Conservation (phyloP, 495 filamentous ascomycete species). For the Daldinia concentrica region DNA sequence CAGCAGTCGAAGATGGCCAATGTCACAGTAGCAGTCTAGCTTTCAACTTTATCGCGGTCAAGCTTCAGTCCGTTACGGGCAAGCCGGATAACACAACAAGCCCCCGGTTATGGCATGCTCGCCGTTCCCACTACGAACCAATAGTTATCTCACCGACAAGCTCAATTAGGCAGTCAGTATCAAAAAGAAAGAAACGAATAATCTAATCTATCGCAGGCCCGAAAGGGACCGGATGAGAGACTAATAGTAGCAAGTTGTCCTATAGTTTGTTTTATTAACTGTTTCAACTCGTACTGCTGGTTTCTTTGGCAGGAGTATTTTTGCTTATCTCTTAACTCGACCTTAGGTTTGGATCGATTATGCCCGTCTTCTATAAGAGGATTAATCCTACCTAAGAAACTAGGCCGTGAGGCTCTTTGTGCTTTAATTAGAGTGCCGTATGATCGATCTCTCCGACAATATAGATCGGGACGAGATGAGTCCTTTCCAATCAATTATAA, state of each 20-base stretch:
- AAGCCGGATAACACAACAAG: background rate
- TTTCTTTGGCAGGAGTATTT: background rate
- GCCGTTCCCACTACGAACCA: background rate
- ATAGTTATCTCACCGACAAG: background rate
- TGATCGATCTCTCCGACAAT: background rate
- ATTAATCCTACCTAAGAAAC: background rate
- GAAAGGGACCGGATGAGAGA: background rate
- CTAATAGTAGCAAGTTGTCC: no score
- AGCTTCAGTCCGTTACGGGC: background rate
- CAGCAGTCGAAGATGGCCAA: background rate
- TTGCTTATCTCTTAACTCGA: background rate
- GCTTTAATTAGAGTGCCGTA: background rate
- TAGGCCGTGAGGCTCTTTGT: background rate
- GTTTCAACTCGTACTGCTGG: background rate
- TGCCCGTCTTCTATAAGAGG: background rate
- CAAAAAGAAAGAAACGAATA: background rate
- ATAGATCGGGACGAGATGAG: background rate
- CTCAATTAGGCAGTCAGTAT: slow-evolving; percentile 33
- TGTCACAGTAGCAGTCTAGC: slow-evolving; percentile 1
- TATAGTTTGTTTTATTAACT: background rate
- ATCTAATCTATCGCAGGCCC: background rate
- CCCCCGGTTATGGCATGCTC: slow-evolving; percentile 11
- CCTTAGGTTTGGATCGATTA: background rate
- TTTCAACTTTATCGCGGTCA: slow-evolving; percentile 8
- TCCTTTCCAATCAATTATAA: no score